A percentile compares a stretch with the other conserved stretches of the same genome.
phyloP scores from a whole-genome alignment of 305 asterid species.

The Ajuga reptans region DNA sequence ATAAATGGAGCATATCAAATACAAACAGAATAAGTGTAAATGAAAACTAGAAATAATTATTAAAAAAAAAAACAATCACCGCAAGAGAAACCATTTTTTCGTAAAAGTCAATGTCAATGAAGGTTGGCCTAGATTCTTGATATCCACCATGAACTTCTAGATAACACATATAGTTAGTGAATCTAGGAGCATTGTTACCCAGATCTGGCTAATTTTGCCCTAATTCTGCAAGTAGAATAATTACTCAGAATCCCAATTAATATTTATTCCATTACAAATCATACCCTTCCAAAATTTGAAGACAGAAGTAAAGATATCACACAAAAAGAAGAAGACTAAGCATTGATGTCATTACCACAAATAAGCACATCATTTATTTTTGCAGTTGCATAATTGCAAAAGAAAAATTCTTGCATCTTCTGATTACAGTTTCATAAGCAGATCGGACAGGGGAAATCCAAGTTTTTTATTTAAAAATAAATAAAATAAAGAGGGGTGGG shows the following conservation, averaged over 20 bases:
- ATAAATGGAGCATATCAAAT: background rate
- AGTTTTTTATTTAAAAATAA: background rate
- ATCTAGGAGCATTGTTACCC: constrained; percentile 3
- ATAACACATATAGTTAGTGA: background rate
- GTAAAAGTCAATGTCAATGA: background rate
- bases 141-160: constrained; percentile 2
- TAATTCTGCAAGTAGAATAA: background rate
- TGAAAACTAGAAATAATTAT: background rate
- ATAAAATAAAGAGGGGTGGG: background rate
- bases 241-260: background rate
- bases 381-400: background rate
- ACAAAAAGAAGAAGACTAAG: background rate
- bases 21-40: background rate
- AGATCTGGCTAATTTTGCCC: constrained; percentile 25
- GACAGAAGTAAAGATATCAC: background rate
- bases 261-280: background rate
- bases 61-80: background rate
- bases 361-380: background rate
- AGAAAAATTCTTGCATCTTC: constrained; percentile 1
- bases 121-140: background rate
- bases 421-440: constrained; percentile 12
- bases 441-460: constrained; percentile 16
- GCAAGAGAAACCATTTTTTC: background rate
- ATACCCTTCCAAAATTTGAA: background rate
- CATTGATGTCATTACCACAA: background rate